Evolutionary conservation across 1,139 yeast species (phyloP), one percentile per base, ranked within the genome.

Genomic region (Eremothecium gossypii): DNA sequence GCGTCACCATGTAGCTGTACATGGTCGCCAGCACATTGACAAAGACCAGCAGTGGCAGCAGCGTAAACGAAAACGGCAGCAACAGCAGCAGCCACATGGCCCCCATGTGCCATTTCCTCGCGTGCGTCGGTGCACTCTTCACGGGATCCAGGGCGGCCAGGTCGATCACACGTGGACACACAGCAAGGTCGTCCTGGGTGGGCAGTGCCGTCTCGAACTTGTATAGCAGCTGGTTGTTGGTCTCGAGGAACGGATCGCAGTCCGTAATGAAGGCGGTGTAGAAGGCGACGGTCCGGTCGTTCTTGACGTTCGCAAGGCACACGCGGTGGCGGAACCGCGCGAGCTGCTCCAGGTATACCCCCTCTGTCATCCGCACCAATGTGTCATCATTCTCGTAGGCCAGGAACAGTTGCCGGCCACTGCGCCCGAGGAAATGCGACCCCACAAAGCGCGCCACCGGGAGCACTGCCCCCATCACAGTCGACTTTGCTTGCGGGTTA

Each of bases 401-500:
- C 1, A 81, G 55, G 52, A 87, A 86, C 52, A 89, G 57, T 54
- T 89, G 89, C 36, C 71, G 64, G 0, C 97, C 96, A 3, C 84
- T 74, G 43, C 73, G 69, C 0, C 96, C 96, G 27, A 86, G 66
- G 2, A 83, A 54, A 46, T 70, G 70, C 1, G 76, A 68, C 0
- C 95, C 95, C 13, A 34, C 27, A 17, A 34, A 20, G 12, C 29
- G 29, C 13, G 81, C 41, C 8, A 63, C 53, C 52, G 83, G 83
- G 41, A 83, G 65, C 1, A 74, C 40, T 10, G 29, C 27, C 10
- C 58, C 53, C 43, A 77, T 74, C 45, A 73, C 65, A 8, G 70
- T 10, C 4, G 37, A 8, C 29, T 30, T 28, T 14, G 42, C 20
- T 1, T 38, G 14, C 4, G 41, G 42, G 4, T 40, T 42, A 8